Conservation (phyloP, 306 rosid species). For the Cucurbita argyrosperma region DNA sequence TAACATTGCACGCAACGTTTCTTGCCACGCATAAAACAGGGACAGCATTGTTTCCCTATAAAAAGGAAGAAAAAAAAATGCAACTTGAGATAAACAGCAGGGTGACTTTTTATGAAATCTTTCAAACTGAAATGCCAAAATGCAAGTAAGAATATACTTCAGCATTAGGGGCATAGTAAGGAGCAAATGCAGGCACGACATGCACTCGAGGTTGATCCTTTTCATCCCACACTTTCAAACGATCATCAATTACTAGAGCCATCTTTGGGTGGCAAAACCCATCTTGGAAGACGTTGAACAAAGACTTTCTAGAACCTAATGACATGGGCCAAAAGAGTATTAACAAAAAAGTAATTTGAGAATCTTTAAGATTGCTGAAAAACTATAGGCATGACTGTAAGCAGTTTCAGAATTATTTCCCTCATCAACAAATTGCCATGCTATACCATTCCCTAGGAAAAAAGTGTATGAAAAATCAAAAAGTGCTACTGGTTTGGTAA, state of each 20-base stretch:
- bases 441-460: neutral
- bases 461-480: neutral
- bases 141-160: conserved; percentile 38
- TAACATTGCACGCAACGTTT: conserved; percentile 94
- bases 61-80: conserved; percentile 11
- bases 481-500: neutral
- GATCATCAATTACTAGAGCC: conserved; percentile 96
- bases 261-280: conserved; percentile 87
- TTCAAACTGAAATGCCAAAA: conserved; percentile 12
- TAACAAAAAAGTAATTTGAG: conserved; percentile 3
- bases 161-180: conserved; percentile 95
- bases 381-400: neutral
- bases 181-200: conserved; percentile 99
- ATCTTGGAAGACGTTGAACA: conserved; percentile 87
- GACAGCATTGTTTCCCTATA: conserved; percentile 60
- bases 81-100: conserved; percentile 6
- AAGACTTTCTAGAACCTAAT: conserved; percentile 77
- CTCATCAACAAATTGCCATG: neutral
- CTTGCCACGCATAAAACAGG: conserved; percentile 96
- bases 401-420: neutral
- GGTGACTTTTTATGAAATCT: neutral
- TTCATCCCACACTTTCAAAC: conserved; percentile 99
- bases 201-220: conserved; percentile 95
- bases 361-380: neutral
- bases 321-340: conserved; percentile 4